Evolutionary conservation across 73 alveolate species (phyloP).

Genomic region (Tetrahymena elliotti): DNA sequence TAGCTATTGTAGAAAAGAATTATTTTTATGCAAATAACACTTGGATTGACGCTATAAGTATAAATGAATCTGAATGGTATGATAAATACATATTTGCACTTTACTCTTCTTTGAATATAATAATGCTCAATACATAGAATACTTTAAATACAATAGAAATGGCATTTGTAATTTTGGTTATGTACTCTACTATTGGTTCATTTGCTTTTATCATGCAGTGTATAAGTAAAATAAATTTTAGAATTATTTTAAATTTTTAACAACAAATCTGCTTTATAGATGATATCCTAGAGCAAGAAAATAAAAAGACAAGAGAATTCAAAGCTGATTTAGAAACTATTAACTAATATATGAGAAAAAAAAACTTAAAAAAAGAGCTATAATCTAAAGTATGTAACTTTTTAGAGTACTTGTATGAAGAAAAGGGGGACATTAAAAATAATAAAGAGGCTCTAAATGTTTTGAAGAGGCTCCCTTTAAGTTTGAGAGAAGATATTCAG

Average conservation of each 20-base stretch:
- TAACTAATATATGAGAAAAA: neutral
- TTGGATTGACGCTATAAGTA: neutral
- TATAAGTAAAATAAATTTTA: neutral
- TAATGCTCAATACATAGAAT: neutral
- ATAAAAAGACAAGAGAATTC: neutral
- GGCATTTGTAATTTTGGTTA: neutral
- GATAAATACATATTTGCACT: neutral
- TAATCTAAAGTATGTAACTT: neutral
- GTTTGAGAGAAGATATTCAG: neutral
- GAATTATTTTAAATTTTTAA: neutral
- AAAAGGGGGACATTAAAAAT: neutral
- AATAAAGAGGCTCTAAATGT: neutral
- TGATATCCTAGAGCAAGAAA: neutral
- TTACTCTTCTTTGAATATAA: neutral
- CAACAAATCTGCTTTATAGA: neutral
- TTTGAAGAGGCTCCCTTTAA: neutral
- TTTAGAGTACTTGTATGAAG: neutral
- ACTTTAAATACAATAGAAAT: neutral
- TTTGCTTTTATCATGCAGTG: neutral
- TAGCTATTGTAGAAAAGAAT: neutral
- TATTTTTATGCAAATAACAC: neutral
- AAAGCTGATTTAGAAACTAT: neutral
- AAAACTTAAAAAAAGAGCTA: neutral
- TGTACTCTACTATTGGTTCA: neutral
- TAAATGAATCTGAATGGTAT: neutral